Conservation (phyloP, 768 basidiomycete genomes). For the Kwoniella sp. region DNA sequence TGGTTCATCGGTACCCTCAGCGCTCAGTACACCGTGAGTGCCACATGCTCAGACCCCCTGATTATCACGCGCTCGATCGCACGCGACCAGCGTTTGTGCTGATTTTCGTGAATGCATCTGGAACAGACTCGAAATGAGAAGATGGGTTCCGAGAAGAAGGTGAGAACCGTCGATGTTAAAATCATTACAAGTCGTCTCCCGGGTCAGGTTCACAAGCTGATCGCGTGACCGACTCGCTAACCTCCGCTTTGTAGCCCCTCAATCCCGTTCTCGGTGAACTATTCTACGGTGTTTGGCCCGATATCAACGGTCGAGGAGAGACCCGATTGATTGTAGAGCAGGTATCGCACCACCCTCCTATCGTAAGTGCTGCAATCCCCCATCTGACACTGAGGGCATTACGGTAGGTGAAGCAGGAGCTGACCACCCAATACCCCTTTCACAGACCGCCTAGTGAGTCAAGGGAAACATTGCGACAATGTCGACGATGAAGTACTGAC, state of each 20-base stretch:
- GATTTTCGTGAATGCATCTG: not conserved
- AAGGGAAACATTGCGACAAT: not conserved
- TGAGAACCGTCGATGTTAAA: conserved; percentile 56
- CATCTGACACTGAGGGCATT: not conserved
- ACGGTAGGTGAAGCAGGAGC: not conserved
- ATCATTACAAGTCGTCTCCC: not conserved
- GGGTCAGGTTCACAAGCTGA: not conserved
- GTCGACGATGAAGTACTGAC: not conserved
- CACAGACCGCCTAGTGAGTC: conserved; percentile 54
- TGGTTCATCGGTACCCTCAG: conserved; percentile 98
- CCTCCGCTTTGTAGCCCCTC: conserved; percentile 70
- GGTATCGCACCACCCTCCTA: conserved; percentile 82
- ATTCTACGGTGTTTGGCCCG: conserved; percentile 91
- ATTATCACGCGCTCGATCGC: conserved; percentile 12
- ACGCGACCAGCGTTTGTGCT: not conserved
- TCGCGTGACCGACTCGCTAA: not conserved
- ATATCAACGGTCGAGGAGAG: conserved; percentile 70
- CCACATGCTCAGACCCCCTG: too few relatives aligned
- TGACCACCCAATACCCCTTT: conserved; percentile 4
- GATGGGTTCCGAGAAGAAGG: conserved; percentile 97
- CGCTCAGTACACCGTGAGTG: conserved; percentile 67
- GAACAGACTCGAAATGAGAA: conserved; percentile 82
- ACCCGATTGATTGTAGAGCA: conserved; percentile 87
- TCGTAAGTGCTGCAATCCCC: conserved; percentile 38
- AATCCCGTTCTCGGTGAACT: conserved; percentile 86